phyloP scores from a whole-genome alignment of 2,329 filamentous ascomycete genomes.

The Penicillium digitatum region DNA sequence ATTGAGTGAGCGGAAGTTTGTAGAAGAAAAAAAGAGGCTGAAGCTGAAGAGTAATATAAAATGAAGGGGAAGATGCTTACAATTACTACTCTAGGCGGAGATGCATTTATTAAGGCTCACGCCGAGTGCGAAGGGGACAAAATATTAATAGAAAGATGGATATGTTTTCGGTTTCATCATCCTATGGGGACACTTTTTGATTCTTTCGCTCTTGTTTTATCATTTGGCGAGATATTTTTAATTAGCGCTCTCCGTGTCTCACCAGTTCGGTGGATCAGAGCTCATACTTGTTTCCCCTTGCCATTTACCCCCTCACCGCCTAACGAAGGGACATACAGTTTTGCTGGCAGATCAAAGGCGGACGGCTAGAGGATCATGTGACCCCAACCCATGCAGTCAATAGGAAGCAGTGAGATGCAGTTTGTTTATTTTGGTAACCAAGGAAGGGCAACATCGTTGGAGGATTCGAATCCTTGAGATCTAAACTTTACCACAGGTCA shows the following conservation, averaged over 20 bases:
- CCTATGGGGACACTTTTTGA: conserved; percentile 5
- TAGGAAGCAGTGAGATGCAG: not conserved
- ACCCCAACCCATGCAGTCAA: not conserved
- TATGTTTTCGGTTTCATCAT: conserved; percentile 9
- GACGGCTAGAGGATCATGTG: conserved; percentile 4
- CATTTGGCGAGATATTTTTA: conserved; percentile 17
- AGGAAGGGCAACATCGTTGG: not conserved
- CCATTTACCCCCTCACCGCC: conserved; percentile 4
- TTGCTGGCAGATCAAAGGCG: conserved; percentile 4
- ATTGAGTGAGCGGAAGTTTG: conserved; percentile 7
- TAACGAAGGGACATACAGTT: not conserved
- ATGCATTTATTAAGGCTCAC: conserved; percentile 20
- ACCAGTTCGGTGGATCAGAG: conserved; percentile 9
- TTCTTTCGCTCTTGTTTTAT: not conserved
- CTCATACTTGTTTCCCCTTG: not conserved
- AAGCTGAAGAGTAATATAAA: conserved; percentile 15
- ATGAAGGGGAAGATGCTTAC: conserved; percentile 16
- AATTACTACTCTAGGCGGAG: conserved; percentile 13
- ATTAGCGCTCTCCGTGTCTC: conserved; percentile 19
- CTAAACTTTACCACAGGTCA: not conserved
- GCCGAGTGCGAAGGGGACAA: not conserved
- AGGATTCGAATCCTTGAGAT: not conserved
- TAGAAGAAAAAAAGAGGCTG: conserved; percentile 5
- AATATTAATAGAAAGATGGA: not conserved
- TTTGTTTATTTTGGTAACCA: not conserved